Evolutionary conservation across 768 basidiomycete genomes (phyloP).

Genomic region (Auriscalpium orientale): DNA sequence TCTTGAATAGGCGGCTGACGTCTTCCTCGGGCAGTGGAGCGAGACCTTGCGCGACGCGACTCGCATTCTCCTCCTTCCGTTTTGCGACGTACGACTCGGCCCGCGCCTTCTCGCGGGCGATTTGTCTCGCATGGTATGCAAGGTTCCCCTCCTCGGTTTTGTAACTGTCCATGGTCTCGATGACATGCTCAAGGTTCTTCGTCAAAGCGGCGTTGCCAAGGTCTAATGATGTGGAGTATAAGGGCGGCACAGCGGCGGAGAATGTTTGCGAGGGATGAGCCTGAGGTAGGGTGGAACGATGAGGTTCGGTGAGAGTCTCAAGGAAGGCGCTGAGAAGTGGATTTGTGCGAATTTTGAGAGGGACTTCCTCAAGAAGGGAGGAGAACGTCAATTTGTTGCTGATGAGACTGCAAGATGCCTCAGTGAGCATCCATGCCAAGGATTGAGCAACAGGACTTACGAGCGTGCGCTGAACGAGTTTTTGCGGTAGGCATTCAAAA

Average conservation of each 20-base stretch:
- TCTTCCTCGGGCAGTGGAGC: conserved; percentile 85
- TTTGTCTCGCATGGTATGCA: conserved; percentile 82
- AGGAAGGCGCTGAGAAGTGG: conserved; percentile 76
- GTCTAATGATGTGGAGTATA: conserved; percentile 57
- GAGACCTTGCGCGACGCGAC: conserved; percentile 73
- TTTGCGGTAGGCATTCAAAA: conserved; percentile 75
- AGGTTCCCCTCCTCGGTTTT: conserved; percentile 89
- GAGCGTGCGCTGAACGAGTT: conserved; percentile 80
- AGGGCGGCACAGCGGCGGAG: conserved; percentile 39
- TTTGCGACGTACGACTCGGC: conserved; percentile 78
- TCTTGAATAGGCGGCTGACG: conserved; percentile 76
- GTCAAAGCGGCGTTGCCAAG: conserved; percentile 64
- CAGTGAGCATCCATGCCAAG: background rate
- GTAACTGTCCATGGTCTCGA: conserved; percentile 80
- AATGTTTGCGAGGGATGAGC: conserved; percentile 27
- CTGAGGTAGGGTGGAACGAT: conserved; percentile 30
- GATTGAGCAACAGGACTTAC: conserved; percentile 34
- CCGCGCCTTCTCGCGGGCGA: conserved; percentile 72
- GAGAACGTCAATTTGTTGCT: conserved; percentile 79
- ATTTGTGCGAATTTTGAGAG: conserved; percentile 78
- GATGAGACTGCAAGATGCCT: conserved; percentile 46
- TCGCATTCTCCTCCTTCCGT: conserved; percentile 82
- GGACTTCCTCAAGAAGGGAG: conserved; percentile 79
- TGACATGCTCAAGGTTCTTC: conserved; percentile 74
- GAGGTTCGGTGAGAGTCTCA: conserved; percentile 46